These are phyloP conservation scores for Boletus subparvulus DNA, from an alignment of 768 basidiomycete species.

Conservation along the genomic window DNA sequence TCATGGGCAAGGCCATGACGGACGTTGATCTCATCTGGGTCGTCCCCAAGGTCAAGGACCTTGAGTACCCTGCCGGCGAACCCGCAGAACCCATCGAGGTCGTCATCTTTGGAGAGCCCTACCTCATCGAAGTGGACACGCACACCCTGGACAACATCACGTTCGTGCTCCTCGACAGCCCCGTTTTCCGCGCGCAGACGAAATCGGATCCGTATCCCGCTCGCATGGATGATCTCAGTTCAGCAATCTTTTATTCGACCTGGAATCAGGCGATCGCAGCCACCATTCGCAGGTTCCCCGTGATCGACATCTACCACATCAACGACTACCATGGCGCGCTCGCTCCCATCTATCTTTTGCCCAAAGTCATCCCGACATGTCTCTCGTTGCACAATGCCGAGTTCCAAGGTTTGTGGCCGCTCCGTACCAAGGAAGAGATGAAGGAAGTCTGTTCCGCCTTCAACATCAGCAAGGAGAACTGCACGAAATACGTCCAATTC, in stretches of 20 bases:
- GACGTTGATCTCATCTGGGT: slow-evolving; percentile 96
- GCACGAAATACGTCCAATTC: slow-evolving; percentile 96
- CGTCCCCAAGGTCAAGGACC: slow-evolving; percentile 89
- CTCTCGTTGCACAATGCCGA: slow-evolving; percentile 95
- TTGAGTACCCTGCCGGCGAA: slow-evolving; percentile 90
- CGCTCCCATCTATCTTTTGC: slow-evolving; percentile 86
- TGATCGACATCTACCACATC: slow-evolving; percentile 91
- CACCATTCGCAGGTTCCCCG: slow-evolving; percentile 81
- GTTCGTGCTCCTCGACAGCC: slow-evolving; percentile 89
- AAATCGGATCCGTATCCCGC: slow-evolving; percentile 95
- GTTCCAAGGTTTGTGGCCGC: slow-evolving; percentile 95
- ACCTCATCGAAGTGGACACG: slow-evolving; percentile 93
- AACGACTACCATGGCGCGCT: slow-evolving; percentile 96
- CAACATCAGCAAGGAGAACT: slow-evolving; percentile 94
- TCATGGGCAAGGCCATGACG: slow-evolving; percentile 98
- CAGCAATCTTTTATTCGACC: slow-evolving; percentile 96
- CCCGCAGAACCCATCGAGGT: slow-evolving; percentile 94
- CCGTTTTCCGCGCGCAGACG: slow-evolving; percentile 95
- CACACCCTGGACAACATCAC: slow-evolving; percentile 94
- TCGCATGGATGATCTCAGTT: slow-evolving; percentile 95
- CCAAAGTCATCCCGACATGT: slow-evolving; percentile 87
- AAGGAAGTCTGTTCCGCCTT: slow-evolving; percentile 98
- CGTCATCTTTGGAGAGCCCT: slow-evolving; percentile 93
- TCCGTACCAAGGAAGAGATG: slow-evolving; percentile 97
- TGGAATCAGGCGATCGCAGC: slow-evolving; percentile 98